Evolutionary conservation across 208 protist genomes (phyloP), one percentile per base, ranked within the genome.

Genomic region (Spongospora subterranea): DNA sequence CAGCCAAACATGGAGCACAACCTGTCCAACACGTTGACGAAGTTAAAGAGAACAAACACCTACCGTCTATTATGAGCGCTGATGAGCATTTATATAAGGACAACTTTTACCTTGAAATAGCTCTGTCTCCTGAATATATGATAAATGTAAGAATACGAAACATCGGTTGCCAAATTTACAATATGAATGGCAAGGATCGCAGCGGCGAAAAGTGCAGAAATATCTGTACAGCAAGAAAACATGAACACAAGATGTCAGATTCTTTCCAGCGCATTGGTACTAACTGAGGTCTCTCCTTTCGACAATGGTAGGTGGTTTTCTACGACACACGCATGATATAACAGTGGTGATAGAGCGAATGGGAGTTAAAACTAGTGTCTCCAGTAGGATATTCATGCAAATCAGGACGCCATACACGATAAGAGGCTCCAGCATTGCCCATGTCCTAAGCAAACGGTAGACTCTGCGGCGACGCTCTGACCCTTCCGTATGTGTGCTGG

Each of bases 81-180:
- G 50, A 60, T n/a, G n/a, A n/a, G n/a, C n/a, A n/a, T n/a, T n/a
- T n/a, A n/a, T n/a, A n/a, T n/a, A n/a, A n/a, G n/a, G n/a, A n/a
- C n/a, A n/a, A n/a, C n/a, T 29, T 17, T 35, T 39, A 82, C 71
- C 13, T 6, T 35, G 35, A 82, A 82, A 43, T 82, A 82, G n/a
- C 71, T 43, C n/a, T 82, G 71, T 43, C 71, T 35, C 35, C 71
- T 35, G 40, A 82, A 40, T 45, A 82, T 6, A 82, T 82, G 71
- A 43, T 82, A 82, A 35, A 20, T 39, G 6, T 82, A n/a, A 20
- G 71, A 82, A n/a, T 82, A 82, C n/a, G 71, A 82, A 20, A 82
- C 6, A 82, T 82, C 71, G 20, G 29, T 17, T 65, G 54, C 54
- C 54, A 65, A 65, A 65, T 29, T 29, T 29, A 29, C 54, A 32